Percentiles rank a stretch among this genome's conserved stretches.
Conservation (phyloP, 2,329 filamentous ascomycete genomes). For the Xylaria sp. region DNA sequence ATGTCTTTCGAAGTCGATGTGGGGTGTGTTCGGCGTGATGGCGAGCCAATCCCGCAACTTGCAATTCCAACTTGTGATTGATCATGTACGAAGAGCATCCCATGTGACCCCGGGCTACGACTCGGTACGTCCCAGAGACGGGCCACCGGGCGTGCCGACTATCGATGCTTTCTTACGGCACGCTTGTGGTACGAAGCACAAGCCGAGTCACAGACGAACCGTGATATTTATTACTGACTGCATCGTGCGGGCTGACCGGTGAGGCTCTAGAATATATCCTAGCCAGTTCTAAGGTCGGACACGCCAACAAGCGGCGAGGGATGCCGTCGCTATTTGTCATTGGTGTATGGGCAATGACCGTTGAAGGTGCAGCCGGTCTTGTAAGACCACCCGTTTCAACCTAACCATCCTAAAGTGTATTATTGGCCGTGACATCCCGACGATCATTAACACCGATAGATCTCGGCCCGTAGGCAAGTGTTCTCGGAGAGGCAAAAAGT, state of each 20-base stretch:
- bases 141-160: neutral
- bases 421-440: neutral
- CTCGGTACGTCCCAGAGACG: neutral
- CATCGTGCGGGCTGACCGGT: constrained; percentile 7
- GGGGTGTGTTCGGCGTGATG: constrained; percentile 7
- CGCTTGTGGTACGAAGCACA: neutral
- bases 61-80: neutral
- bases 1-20: neutral
- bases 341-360: neutral
- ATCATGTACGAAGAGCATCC: neutral
- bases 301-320: neutral
- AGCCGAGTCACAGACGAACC: neutral
- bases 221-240: neutral
- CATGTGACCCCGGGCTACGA: neutral
- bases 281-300: neutral
- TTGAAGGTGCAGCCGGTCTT: neutral
- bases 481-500: neutral
- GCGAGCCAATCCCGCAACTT: neutral
- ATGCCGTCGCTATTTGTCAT: constrained; percentile 6
- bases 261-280: neutral
- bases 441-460: neutral
- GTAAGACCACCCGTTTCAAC: neutral
- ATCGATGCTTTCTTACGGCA: neutral
- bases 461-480: neutral
- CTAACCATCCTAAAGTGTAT: neutral